phyloP scores from a whole-genome alignment of 2,329 filamentous ascomycete species.

The Spiromastix sp. region DNA sequence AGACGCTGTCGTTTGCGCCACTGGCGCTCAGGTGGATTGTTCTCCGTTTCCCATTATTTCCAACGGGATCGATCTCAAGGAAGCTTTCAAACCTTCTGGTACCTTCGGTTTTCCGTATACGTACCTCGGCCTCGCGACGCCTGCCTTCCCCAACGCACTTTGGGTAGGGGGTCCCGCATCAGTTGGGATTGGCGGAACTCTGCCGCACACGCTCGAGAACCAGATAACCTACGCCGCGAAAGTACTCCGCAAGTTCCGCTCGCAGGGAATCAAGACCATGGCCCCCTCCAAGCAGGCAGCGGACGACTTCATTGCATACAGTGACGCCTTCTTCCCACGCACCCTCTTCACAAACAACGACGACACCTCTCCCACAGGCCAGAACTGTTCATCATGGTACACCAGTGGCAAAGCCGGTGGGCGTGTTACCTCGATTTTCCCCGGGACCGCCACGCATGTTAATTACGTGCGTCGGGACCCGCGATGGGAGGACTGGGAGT shows the following conservation, averaged over 20 bases:
- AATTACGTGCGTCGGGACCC: slow-evolving; percentile 48
- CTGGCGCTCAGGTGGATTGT: slow-evolving; percentile 53
- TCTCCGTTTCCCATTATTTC: slow-evolving; percentile 52
- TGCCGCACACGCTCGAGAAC: slow-evolving; percentile 57
- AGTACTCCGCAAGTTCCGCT: slow-evolving; percentile 54
- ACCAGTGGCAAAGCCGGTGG: slow-evolving; percentile 55
- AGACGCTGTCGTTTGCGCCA: slow-evolving; percentile 58
- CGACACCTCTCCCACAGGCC: slow-evolving; percentile 32
- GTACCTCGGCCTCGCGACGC: slow-evolving; percentile 54
- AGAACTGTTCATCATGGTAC: slow-evolving; percentile 62
- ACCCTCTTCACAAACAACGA: slow-evolving; percentile 34
- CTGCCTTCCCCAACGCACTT: slow-evolving; percentile 58
- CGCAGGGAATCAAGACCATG: slow-evolving; percentile 56
- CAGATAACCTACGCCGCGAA: slow-evolving; percentile 57
- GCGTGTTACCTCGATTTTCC: slow-evolving; percentile 59
- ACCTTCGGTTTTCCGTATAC: slow-evolving; percentile 54
- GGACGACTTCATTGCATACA: slow-evolving; percentile 42
- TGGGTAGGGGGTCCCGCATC: slow-evolving; percentile 54
- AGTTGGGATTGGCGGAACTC: slow-evolving; percentile 52
- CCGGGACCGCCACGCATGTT: slow-evolving; percentile 54
- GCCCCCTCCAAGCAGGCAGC: slow-evolving; percentile 47
- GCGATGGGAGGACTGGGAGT: slow-evolving; percentile 51
- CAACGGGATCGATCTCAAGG: slow-evolving; percentile 42
- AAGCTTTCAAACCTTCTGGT: slow-evolving; percentile 47
- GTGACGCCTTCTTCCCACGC: slow-evolving; percentile 41